Base-by-base conservation (phyloP, 2,329 filamentous ascomycete species). In the Sodiomyces alkalinus region DNA sequence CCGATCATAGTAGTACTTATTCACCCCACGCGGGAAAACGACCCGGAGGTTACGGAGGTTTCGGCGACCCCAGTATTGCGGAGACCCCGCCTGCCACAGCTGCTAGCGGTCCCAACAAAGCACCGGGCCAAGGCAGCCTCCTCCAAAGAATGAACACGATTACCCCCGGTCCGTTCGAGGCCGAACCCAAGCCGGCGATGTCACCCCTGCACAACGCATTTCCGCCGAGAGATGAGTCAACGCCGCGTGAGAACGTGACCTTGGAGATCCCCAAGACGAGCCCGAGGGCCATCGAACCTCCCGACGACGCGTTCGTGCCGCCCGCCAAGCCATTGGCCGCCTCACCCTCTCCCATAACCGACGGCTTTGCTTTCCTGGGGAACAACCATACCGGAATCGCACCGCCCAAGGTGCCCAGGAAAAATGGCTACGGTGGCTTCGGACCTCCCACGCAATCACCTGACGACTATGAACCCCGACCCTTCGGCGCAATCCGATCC, bases 71-170 rank as follows among this genome's bases (percentile, higher is more conserved):
- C 6, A 49, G 52, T 21, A 43, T 62, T 60, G 41, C 60, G 60
- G 13, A 72, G 60, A 36, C 66, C 68, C 14, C 28, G 21, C 26
- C 53, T 51, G 37, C 57, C 52, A 34, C 45, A 49, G 27, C 39
- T 39, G 3, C 42, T 35, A 38, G 23, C 35, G 37, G 6, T 36
- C 35, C 11, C 38, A 39, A 15, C 31, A 11, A 31, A 26, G 18
- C 24, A 34, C 6, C n/a, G 27, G 7, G 31, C 39, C 11, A 39
- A 39, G 17, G 47, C 5, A 56, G 44, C 20, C 41, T 81, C 17
- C 42, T 78, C 11, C 62, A 68, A 36, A 65, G 71, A 28, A 69
- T 80, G 61, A 67, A 80, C 39, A 64, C 56, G 7, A 75, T 80
- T 42, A 62, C 69, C 2, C 70, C 75, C 2, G 75, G 73, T 0